A percentile compares a stretch with the other conserved stretches of the same genome.
These are phyloP conservation scores for Dictyostelium citrinum DNA, from an alignment of 78 protist genomes.

Conservation along the genomic window DNA sequence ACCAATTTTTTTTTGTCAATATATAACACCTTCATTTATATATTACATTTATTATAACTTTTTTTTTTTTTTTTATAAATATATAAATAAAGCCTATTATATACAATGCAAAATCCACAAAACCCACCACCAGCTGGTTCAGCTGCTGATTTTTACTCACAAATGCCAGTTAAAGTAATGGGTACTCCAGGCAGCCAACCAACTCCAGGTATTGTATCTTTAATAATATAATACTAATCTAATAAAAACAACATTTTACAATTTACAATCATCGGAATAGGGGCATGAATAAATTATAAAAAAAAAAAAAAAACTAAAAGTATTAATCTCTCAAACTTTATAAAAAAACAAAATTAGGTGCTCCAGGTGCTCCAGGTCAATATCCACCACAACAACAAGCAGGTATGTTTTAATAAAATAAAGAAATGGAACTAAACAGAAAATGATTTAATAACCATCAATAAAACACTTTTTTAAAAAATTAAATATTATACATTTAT, in stretches of 20 bases:
- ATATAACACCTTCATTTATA: not conserved
- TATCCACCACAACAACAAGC: constrained; percentile 19
- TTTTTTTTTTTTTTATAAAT: not conserved
- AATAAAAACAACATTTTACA: too few relatives aligned
- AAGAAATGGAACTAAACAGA: not conserved
- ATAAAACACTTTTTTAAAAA: too few relatives aligned
- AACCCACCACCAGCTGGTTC: constrained; percentile 56
- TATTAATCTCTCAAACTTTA: not conserved
- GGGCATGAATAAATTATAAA: too few relatives aligned
- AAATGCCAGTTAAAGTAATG: constrained; percentile 55
- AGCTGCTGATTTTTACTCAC: constrained; percentile 29
- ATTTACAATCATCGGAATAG: too few relatives aligned
- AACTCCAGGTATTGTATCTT: not conserved
- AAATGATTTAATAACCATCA: too few relatives aligned
- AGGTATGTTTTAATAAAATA: not conserved
- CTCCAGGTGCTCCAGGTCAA: constrained; percentile 57
- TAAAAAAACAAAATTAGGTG: not conserved
- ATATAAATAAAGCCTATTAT: not conserved
- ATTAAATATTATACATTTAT: too few relatives aligned
- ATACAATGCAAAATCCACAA: constrained; percentile 58
- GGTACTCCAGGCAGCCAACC: constrained; percentile 49
- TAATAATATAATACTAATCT: not conserved
- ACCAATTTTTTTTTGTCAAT: too few relatives aligned
- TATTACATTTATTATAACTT: not conserved
- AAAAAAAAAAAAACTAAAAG: not conserved